Conservation (phyloP, 225 moss, liverwort and hornwort genomes). For the Physcomitrium patens region DNA sequence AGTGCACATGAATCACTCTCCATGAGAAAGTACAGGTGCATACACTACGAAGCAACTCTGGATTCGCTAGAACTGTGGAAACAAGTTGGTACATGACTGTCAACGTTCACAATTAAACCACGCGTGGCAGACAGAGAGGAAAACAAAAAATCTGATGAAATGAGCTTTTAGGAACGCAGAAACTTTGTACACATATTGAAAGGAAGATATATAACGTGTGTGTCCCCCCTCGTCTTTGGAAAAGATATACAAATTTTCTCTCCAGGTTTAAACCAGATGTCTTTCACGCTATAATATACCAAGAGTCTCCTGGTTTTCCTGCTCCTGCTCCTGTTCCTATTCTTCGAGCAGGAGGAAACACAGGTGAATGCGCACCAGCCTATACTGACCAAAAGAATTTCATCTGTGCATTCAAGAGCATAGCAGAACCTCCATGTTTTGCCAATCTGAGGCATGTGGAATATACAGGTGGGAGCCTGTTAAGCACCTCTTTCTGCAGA, state of each 20-base stretch:
- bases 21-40: too few species aligned
- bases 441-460: background rate
- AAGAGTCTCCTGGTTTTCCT: too few species aligned
- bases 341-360: slow-evolving; percentile 20
- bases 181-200: slow-evolving; percentile 40
- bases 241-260: background rate
- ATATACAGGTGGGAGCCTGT: background rate
- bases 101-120: too few species aligned
- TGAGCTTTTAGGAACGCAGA: slow-evolving; percentile 19
- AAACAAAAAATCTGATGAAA: background rate
- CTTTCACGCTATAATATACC: slow-evolving; percentile 17
- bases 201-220: slow-evolving; percentile 26
- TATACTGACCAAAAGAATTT: slow-evolving; percentile 32
- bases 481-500: slow-evolving; percentile 11
- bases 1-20: too few species aligned
- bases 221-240: background rate
- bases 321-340: background rate
- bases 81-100: too few species aligned
- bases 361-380: slow-evolving; percentile 21
- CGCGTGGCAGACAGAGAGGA: background rate
- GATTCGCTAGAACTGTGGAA: too few species aligned
- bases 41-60: too few species aligned
- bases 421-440: slow-evolving; percentile 31
- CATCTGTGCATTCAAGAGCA: slow-evolving; percentile 23
- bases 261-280: slow-evolving; percentile 18